Evolutionary conservation across 2,329 filamentous ascomycete genomes (phyloP).

Genomic region (Chaetomiaceae sp.): DNA sequence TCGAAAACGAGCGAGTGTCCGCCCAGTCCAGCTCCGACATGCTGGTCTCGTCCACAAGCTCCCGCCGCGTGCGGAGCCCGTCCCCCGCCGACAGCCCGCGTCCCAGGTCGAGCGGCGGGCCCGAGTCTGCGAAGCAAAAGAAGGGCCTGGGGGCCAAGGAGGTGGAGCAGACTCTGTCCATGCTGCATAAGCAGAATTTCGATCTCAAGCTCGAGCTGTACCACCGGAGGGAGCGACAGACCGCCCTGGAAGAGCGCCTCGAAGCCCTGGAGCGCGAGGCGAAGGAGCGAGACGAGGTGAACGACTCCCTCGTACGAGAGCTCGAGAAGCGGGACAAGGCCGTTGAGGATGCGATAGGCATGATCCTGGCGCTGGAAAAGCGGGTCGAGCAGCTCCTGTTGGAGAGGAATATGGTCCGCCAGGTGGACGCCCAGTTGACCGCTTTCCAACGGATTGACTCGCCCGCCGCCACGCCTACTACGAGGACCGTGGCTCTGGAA

Average conservation of each 20-base stretch:
- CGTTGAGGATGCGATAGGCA: conserved; percentile 61
- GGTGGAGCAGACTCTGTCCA: conserved; percentile 64
- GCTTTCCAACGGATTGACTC: conserved; percentile 31
- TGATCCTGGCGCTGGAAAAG: conserved; percentile 61
- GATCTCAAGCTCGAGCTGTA: conserved; percentile 68
- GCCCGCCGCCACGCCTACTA: conserved; percentile 17
- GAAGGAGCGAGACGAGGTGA: conserved; percentile 46
- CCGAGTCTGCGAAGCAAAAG: conserved; percentile 41
- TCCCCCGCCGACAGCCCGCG: conserved; percentile 34
- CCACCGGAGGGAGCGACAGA: conserved; percentile 60
- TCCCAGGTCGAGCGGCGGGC: conserved; percentile 38
- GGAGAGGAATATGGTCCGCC: conserved; percentile 49
- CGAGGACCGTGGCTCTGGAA: conserved; percentile 18
- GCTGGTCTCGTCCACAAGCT: conserved; percentile 35
- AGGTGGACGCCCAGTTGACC: conserved; percentile 39
- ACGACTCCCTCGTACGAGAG: conserved; percentile 52
- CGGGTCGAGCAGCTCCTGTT: conserved; percentile 47
- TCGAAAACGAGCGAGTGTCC: conserved; percentile 41
- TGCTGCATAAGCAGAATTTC: conserved; percentile 69
- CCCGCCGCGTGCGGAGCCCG: conserved; percentile 34
- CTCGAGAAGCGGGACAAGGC: conserved; percentile 64
- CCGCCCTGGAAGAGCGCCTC: conserved; percentile 47
- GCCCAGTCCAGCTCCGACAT: conserved; percentile 33
- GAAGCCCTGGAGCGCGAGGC: conserved; percentile 49
- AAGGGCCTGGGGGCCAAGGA: conserved; percentile 59